Evolutionary conservation across 805 yeast genomes (phyloP).

Genomic region (Saccharomycopsis sp.): DNA sequence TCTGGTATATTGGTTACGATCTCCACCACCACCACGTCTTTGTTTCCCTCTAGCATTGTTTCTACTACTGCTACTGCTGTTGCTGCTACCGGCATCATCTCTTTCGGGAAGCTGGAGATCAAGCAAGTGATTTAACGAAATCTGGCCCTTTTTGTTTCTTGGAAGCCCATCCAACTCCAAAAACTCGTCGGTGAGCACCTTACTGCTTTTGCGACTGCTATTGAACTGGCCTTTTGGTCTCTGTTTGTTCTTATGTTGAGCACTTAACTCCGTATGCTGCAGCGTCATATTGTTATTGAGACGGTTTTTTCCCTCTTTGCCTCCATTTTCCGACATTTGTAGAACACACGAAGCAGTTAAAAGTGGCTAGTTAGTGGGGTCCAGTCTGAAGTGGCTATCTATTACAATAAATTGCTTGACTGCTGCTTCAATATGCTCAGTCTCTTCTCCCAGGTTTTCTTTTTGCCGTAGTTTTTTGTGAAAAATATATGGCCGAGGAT

Average conservation of each 20-base stretch:
- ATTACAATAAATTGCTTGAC: too few species aligned
- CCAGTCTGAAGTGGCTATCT: too few species aligned
- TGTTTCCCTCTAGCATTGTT: constrained; percentile 18
- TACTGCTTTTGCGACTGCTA: neutral
- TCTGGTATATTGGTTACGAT: constrained; percentile 21
- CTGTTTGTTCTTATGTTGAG: neutral
- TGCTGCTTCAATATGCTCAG: too few species aligned
- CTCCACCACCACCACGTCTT: constrained; percentile 25
- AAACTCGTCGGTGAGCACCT: neutral
- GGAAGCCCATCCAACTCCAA: constrained; percentile 14
- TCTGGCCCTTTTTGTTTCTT: constrained; percentile 36
- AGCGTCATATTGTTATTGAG: neutral
- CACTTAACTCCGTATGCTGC: neutral
- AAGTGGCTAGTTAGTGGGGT: too few species aligned
- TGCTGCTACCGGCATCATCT: constrained; percentile 20
- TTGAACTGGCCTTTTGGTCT: neutral
- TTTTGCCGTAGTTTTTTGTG: too few species aligned
- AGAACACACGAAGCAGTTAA: too few species aligned
- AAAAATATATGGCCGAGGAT: too few species aligned
- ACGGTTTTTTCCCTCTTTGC: too few species aligned
- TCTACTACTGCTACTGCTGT: constrained; percentile 16
- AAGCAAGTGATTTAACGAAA: constrained; percentile 58
- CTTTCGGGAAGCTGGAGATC: constrained; percentile 48
- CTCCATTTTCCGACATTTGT: too few species aligned
- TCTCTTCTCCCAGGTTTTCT: too few species aligned